Evolutionary conservation across 2,329 filamentous ascomycete species (phyloP), one percentile per base, ranked within the genome.

Genomic region (Endoconidiophora laricicola): DNA sequence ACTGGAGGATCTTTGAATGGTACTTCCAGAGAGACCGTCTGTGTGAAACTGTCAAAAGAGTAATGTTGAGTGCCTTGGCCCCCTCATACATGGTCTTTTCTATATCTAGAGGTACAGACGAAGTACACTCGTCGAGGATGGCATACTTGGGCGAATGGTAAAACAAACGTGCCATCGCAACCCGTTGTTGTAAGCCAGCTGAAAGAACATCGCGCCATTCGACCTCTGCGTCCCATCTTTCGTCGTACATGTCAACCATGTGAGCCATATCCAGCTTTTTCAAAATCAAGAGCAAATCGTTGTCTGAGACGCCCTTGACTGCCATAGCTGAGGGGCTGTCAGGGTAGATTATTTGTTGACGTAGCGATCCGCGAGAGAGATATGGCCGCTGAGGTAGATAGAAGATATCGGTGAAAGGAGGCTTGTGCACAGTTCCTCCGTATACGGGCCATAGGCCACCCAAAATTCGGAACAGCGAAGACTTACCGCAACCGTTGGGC

Each of bases 371-470:
- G 48, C 86, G 79, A 12, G 85, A 91, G 1, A 98, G 74, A 61
- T 98, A 98, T 0, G 91, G 91, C 1, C 91, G 79, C 61, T 98
- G 91, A 0, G 91, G 91, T 56, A 98, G 93, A 67, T 98, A 98
- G 67, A 96, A 98, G 61, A 98, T 96, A 61, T 91, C 83, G 57
- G 85, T 79, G 59, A 90, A 91, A 1, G 84, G 80, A 1, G 91
- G 91, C 63, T 96, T 96, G 59, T 86, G 75, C 18, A 98, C 91
- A 1, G 78, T 86, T 47, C 91, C 91, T 56, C 91, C 90, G 64
- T 98, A 98, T 10, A 96, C 91, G 14, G 91, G 91, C 91, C 91
- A 98, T 2, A 98, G 72, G 0, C 91, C 91, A 54, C 91, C 91
- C 1, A 98, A 76, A 57, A 98, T 98, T 37, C 91, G 81, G 75